Evolutionary conservation across 2,329 filamentous ascomycete species (phyloP).

Genomic region (Aspergillus sp.): DNA sequence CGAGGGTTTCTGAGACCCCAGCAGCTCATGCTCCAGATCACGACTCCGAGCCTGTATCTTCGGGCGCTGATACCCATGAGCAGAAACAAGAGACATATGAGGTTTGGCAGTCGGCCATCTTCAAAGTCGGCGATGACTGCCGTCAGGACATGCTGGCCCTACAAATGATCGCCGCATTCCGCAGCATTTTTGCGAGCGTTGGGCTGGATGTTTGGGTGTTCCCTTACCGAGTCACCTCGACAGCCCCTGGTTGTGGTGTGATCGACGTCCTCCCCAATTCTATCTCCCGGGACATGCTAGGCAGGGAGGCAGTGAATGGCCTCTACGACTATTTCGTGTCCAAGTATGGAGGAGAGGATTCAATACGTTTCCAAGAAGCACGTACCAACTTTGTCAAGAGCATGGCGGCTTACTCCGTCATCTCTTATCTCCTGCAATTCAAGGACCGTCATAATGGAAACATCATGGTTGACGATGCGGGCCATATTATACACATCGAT

Average conservation of each 20-base stretch:
- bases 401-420: conserved; percentile 98
- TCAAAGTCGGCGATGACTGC: conserved; percentile 99
- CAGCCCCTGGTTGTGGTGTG: conserved; percentile 93
- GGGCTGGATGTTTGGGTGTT: conserved; percentile 96
- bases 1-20: not conserved
- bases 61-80: not conserved
- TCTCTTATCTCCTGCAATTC: conserved; percentile 95
- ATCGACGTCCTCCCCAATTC: conserved; percentile 98
- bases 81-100: conserved; percentile 65
- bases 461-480: conserved; percentile 98
- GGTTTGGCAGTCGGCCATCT: conserved; percentile 99
- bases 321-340: conserved; percentile 98
- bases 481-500: conserved; percentile 97
- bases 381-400: conserved; percentile 98
- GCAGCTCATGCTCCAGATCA: not conserved
- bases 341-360: conserved; percentile 96
- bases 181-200: conserved; percentile 92
- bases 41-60: not conserved
- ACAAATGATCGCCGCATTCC: conserved; percentile 97
- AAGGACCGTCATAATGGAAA: conserved; percentile 99
- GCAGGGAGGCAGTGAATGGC: conserved; percentile 94
- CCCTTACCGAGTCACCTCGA: conserved; percentile 95
- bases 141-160: conserved; percentile 94
- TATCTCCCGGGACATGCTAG: conserved; percentile 97
- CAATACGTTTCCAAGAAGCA: conserved; percentile 89